Conservation (phyloP, 805 yeast species). For the Sporopachydermia lactativora region DNA sequence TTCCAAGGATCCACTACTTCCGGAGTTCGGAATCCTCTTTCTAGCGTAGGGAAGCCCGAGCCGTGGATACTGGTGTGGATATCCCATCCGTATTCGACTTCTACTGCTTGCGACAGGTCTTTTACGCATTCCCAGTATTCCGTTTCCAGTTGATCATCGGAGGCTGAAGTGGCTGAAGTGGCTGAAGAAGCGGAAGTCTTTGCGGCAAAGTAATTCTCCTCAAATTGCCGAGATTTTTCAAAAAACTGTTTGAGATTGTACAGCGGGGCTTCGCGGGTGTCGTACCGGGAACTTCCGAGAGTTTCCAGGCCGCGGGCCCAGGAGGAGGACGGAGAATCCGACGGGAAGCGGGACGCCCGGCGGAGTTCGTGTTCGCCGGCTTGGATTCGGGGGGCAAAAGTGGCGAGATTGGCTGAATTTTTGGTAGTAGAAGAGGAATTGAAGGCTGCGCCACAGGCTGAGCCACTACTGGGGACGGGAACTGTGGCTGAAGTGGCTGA, state of each 20-base stretch:
- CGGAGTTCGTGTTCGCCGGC: conserved; percentile 1
- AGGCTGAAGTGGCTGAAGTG: conserved; percentile 3
- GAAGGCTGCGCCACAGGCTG: not conserved
- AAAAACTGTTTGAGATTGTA: conserved; percentile 44
- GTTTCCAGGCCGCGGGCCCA: conserved; percentile 29
- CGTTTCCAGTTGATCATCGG: conserved; percentile 32
- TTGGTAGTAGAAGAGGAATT: not conserved
- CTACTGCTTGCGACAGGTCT: conserved; percentile 29
- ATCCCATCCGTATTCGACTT: conserved; percentile 77
- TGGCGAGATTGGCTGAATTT: too few relatives aligned
- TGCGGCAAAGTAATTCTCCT: conserved; percentile 8
- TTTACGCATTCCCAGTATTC: conserved; percentile 52
- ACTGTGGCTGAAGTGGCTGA: not conserved
- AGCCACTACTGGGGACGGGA: not conserved
- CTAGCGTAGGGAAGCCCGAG: conserved; percentile 57
- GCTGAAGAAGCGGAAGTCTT: not conserved
- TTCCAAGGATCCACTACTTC: conserved; percentile 61
- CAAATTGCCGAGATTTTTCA: conserved; percentile 36
- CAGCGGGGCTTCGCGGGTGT: conserved; percentile 30
- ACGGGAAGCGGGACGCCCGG: not conserved
- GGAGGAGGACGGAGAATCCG: too few relatives aligned
- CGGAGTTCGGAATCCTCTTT: conserved; percentile 14
- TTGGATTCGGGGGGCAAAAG: not conserved
- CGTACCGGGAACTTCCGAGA: conserved; percentile 25
- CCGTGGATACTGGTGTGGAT: conserved; percentile 54